A percentile compares a stretch with the other conserved stretches of the same genome.
phyloP scores from a whole-genome alignment of 2,329 filamentous ascomycete genomes.

The Scedosporium apiospermum region DNA sequence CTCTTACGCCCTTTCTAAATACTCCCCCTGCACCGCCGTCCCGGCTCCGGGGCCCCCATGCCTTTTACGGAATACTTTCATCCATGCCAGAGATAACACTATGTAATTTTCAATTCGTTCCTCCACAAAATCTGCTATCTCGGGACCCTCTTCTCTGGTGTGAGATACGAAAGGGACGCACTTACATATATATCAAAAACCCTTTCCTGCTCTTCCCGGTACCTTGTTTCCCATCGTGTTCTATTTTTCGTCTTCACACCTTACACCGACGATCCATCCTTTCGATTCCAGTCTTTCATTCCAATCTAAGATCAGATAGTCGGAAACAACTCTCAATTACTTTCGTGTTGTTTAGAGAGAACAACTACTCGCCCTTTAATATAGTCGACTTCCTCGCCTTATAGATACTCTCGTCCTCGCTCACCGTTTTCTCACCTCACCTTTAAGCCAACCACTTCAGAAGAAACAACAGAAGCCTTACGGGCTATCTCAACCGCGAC shows the following conservation, averaged over 20 bases:
- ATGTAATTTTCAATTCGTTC: slow-evolving; percentile 1
- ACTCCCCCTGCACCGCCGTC: slow-evolving; percentile 3
- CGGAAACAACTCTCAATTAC: too few relatives aligned
- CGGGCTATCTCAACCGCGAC: neutral
- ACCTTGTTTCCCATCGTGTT: neutral
- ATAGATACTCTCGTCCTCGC: neutral
- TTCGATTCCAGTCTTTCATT: neutral
- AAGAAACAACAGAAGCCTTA: neutral
- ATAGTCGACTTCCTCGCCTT: too few relatives aligned
- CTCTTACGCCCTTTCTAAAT: neutral
- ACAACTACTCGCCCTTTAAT: too few relatives aligned
- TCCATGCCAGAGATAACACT: slow-evolving; percentile 6
- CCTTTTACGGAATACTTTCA: slow-evolving; percentile 1
- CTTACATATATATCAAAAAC: slow-evolving; percentile 2
- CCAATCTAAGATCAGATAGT: too few relatives aligned
- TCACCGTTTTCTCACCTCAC: neutral
- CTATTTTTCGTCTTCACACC: neutral
- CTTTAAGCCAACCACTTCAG: too few relatives aligned
- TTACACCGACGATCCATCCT: neutral
- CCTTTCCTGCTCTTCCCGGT: neutral
- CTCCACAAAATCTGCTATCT: slow-evolving; percentile 5
- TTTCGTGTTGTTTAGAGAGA: too few relatives aligned
- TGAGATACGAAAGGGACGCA: neutral
- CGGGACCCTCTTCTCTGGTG: neutral
- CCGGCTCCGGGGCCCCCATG: slow-evolving; percentile 2